phyloP scores from a whole-genome alignment of 495 filamentous ascomycete genomes.

The Tuber aestivum region DNA sequence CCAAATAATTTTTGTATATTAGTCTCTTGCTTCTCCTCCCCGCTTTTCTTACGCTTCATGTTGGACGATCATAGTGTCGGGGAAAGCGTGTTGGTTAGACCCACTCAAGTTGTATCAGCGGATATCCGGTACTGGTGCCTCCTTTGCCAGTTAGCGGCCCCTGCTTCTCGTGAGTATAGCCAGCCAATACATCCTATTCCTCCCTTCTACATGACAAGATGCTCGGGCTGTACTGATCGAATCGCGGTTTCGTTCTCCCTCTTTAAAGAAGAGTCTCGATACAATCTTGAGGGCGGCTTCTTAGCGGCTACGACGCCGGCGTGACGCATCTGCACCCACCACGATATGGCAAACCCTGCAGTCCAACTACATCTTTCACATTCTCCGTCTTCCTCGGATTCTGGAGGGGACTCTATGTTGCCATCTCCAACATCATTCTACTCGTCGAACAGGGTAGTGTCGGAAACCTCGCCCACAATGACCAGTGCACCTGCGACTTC shows the following conservation, averaged over 20 bases:
- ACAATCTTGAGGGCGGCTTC: background rate
- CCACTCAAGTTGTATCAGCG: background rate
- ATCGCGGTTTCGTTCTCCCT: background rate
- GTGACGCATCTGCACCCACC: background rate
- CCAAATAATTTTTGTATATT: slow-evolving; percentile 31
- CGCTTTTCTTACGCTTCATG: slow-evolving; percentile 27
- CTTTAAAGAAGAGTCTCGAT: slow-evolving; percentile 3
- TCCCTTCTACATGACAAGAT: background rate
- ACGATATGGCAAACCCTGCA: slow-evolving; percentile 23
- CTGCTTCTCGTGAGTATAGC: slow-evolving; percentile 25
- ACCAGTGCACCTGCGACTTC: slow-evolving; percentile 9
- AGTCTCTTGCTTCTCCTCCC: slow-evolving; percentile 16
- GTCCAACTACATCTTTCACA: slow-evolving; percentile 23
- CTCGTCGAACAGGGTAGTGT: slow-evolving; percentile 13
- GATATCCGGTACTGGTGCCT: slow-evolving; percentile 9
- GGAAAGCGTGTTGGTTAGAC: slow-evolving; percentile 21
- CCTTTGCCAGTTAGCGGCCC: slow-evolving; percentile 12
- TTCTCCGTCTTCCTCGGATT: slow-evolving; percentile 22
- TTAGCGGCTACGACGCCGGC: background rate
- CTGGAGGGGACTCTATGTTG: slow-evolving; percentile 21
- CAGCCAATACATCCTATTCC: slow-evolving; percentile 6
- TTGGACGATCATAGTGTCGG: slow-evolving; percentile 34
- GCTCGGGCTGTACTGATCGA: background rate
- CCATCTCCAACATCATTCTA: slow-evolving; percentile 33
- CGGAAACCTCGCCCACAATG: slow-evolving; percentile 15